These are phyloP conservation scores for Hordeum vulgare DNA, from an alignment of 176 grass and related monocot genomes.

Conservation along the genomic window MorexV3_pseudomolecules_assembly NC_058522.1:550768557-550769056, in stretches of 20 bases:
- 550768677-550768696: conserved; percentile 30
- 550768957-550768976: conserved; percentile 70
- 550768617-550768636: neutral
- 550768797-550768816: conserved; percentile 16
- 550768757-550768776: conserved; percentile 27
- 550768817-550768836: conserved; percentile 39
- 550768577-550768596: neutral
- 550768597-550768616: neutral
- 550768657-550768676: neutral
- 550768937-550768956: neutral
- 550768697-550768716: conserved; percentile 3
- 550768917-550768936: neutral
- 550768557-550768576: neutral
- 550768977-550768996: conserved; percentile 16
- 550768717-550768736: conserved; percentile 48
- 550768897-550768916: conserved; percentile 42
- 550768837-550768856: conserved; percentile 50
- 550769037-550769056: neutral
- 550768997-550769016: conserved; percentile 31
- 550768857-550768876: conserved; percentile 40
- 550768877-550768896: conserved; percentile 39
- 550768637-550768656: neutral
- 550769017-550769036: conserved; percentile 14
- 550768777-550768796: conserved; percentile 32
- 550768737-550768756: conserved; percentile 15